Evolutionary conservation across 495 filamentous ascomycete species (phyloP).

Genomic region (Neurospora intermedia): DNA sequence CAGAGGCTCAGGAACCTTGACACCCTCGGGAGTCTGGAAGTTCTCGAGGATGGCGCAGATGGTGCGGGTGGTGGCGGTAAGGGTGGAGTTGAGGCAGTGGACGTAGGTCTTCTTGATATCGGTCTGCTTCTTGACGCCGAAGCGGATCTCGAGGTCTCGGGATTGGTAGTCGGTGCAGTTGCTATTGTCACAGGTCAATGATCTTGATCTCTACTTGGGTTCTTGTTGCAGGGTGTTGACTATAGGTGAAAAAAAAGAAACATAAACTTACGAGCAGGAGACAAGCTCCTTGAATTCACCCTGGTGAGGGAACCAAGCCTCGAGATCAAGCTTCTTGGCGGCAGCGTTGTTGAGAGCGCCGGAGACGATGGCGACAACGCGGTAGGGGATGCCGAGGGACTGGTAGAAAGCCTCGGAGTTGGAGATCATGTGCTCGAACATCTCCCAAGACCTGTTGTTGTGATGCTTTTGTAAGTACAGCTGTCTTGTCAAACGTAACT

Average conservation of each 20-base stretch:
- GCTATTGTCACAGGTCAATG: not conserved
- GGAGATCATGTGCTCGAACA: constrained; percentile 84
- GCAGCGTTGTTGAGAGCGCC: constrained; percentile 92
- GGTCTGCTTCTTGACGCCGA: constrained; percentile 34
- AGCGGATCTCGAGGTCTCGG: constrained; percentile 66
- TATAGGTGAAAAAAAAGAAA: not conserved
- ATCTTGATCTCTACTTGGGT: not conserved
- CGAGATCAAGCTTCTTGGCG: constrained; percentile 88
- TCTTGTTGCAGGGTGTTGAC: too few relatives aligned
- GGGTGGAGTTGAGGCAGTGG: constrained; percentile 83
- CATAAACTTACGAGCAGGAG: constrained; percentile 51
- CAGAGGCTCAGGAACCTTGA: constrained; percentile 76
- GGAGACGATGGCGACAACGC: constrained; percentile 84
- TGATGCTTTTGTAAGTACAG: not conserved
- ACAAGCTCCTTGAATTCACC: constrained; percentile 97
- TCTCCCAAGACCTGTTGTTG: constrained; percentile 56
- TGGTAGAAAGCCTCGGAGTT: constrained; percentile 91
- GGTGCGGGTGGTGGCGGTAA: constrained; percentile 87
- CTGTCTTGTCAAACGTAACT: not conserved
- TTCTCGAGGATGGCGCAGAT: constrained; percentile 95
- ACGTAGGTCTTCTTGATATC: constrained; percentile 76
- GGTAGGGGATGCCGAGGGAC: constrained; percentile 79
- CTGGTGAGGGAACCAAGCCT: constrained; percentile 80
- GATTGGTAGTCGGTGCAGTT: constrained; percentile 97
- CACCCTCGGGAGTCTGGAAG: constrained; percentile 73